Evolutionary conservation across 2,329 filamentous ascomycete genomes (phyloP), one percentile per base, ranked within the genome.

Genomic region (Elsinoe necatrix): DNA sequence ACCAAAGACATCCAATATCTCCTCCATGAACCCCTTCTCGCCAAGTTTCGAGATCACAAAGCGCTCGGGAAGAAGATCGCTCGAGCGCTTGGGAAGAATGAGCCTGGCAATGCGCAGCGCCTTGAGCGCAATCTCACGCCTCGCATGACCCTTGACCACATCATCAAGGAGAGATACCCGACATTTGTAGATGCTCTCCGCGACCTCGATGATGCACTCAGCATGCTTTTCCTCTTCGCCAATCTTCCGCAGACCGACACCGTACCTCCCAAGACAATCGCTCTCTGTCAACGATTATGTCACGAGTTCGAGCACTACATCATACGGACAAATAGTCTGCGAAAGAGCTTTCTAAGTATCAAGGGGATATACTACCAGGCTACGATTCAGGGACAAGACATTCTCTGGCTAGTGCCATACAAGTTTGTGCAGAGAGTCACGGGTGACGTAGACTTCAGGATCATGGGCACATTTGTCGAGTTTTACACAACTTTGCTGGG

Each of bases 311-410:
- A 97, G 75, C 93, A 97, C 77, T 98, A 95, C 73, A 80, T 98
- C 61, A 98, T 98, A 68, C 82, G 85, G 47, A 95, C 92, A 41
- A 84, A 95, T 73, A 90, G 88, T 65, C 76, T 98, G 64, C 87
- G 89, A 68, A 97, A 96, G 76, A 95, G 91, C 0, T 98, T 98
- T 77, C 76, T 98, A 62, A 95, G 90, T 1, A 97, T 98, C 75
- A 98, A 98, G 79, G 93, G 93, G 60, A 97, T 98, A 67, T 98
- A 98, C 77, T 98, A 97, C 74, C 92, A 97, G 75, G 93, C 92
- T 21, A 96, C 86, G 54, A 95, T 98, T 60, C 89, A 96, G 71
- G 93, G 93, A 50, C 91, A 98, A 75, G 92, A 97, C 67, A 87
- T 98, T 51, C 78, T 97, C 63, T 98, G 93, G 93, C 79, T 98